Conservation (phyloP, 768 basidiomycete species). For the Panellus pusillus region DNA sequence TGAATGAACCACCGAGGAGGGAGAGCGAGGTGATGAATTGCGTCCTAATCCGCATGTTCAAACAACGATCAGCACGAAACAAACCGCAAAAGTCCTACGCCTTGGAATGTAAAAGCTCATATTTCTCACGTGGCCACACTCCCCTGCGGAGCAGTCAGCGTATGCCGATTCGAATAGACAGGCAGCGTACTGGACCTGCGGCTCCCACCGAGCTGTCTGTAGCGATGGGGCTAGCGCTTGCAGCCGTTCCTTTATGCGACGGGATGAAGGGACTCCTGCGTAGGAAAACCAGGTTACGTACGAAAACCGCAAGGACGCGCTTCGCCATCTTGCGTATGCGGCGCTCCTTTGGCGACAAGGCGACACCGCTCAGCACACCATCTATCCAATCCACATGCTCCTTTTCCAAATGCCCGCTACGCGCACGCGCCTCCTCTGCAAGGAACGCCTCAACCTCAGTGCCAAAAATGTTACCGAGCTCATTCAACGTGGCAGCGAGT, state of each 20-base stretch:
- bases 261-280: no score
- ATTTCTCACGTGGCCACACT: slow-evolving; percentile 41
- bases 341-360: slow-evolving; percentile 37
- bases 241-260: slow-evolving; percentile 33
- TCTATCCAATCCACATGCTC: slow-evolving; percentile 30
- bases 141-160: slow-evolving; percentile 29
- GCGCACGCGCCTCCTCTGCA: slow-evolving; percentile 39
- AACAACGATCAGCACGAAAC: neutral
- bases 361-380: slow-evolving; percentile 15
- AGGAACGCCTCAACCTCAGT: slow-evolving; percentile 45
- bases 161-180: neutral
- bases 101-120: slow-evolving; percentile 31
- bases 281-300: slow-evolving; percentile 20
- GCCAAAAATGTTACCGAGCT: slow-evolving; percentile 39
- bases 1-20: slow-evolving; percentile 40
- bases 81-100: slow-evolving; percentile 25
- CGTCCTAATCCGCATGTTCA: slow-evolving; percentile 19
- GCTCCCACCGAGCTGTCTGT: slow-evolving; percentile 40
- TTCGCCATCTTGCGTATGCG: slow-evolving; percentile 37
- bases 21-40: slow-evolving; percentile 34
- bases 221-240: slow-evolving; percentile 38
- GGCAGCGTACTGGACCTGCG: slow-evolving; percentile 38
- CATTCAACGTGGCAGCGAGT: slow-evolving; percentile 35
- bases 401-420: slow-evolving; percentile 32
- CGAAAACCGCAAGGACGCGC: slow-evolving; percentile 36